Evolutionary conservation across 805 yeast genomes (phyloP).

Genomic region (Candida mattraensis): DNA sequence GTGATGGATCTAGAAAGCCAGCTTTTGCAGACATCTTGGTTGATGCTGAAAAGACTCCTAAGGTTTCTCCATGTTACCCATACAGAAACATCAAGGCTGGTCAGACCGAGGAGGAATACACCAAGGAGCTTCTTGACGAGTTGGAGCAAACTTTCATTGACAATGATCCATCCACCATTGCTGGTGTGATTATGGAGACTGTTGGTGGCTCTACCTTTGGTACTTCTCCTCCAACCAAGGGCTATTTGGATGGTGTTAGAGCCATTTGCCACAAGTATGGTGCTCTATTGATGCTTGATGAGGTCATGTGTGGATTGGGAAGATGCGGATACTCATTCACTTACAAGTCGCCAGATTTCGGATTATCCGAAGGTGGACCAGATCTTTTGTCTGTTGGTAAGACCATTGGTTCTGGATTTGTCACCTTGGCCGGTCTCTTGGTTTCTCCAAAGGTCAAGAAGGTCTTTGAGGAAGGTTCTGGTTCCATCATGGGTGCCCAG

Average conservation of each 20-base stretch:
- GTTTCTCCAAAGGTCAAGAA: conserved; percentile 41
- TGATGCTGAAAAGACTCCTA: conserved; percentile 27
- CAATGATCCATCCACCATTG: conserved; percentile 44
- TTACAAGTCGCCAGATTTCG: conserved; percentile 49
- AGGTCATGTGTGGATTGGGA: conserved; percentile 60
- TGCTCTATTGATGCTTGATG: conserved; percentile 49
- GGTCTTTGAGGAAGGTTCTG: conserved; percentile 41
- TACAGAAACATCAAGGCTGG: conserved; percentile 31
- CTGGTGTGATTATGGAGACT: conserved; percentile 45
- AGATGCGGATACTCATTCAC: conserved; percentile 42
- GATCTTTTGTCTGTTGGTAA: conserved; percentile 51
- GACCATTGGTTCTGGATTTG: conserved; percentile 49
- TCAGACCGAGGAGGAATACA: conserved; percentile 42
- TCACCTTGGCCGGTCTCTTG: conserved; percentile 47
- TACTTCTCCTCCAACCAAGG: conserved; percentile 44
- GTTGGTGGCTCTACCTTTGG: conserved; percentile 49
- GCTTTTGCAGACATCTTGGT: conserved; percentile 32
- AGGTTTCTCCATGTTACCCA: conserved; percentile 36
- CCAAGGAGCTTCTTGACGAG: conserved; percentile 37
- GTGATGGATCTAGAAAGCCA: conserved; percentile 37
- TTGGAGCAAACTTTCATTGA: conserved; percentile 42
- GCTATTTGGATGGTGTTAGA: conserved; percentile 46
- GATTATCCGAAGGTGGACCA: conserved; percentile 42
- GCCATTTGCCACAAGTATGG: conserved; percentile 53
- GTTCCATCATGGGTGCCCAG: conserved; percentile 45